Base-by-base conservation (phyloP, 1,284 basidiomycete species). In the Apiotrichum mycotoxinovorans region DNA sequence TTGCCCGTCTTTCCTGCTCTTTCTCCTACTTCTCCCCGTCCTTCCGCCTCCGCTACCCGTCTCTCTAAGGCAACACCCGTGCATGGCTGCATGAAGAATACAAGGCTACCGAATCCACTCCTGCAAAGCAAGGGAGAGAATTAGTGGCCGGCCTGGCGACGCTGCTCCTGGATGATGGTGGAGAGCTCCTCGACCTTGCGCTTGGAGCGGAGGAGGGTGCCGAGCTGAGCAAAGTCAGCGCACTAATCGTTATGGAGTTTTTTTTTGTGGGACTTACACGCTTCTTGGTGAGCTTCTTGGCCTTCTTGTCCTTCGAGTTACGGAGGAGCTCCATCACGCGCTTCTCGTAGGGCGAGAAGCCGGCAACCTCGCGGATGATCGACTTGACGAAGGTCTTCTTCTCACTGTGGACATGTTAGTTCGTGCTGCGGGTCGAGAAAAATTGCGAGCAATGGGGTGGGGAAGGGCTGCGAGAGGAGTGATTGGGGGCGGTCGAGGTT, bases 271-370 rank as follows among this genome's bases (percentile, higher is more conserved):
- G 34, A 77, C 91, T 70, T 75, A 95, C 92, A 83, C 92, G 86
- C 83, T 94, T 95, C 86, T 97, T 97, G 70, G 92, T 94, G 82
- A 96, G 82, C 83, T 96, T 97, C 80, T 91, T 85, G 61, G 94
- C 94, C 82, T 94, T 95, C 86, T 97, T 97, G 80, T 97, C 93
- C 91, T 98, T 98, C 67, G 92, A 96, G 87, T 98, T 98, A 79
- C 95, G 87, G 83, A 98, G 82, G 84, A 99, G 80, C 82, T 99
- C 96, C 90, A 99, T 87, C 59, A 98, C 93, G 68, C 96, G 87
- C 76, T 94, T 85, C 85, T 99, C 96, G 80, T 99, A 99, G 47
- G 96, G 90, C 47, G 94, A 91, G 82, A 98, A 98, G 64, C 96
- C 96, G 75, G 87, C 91, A 74, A 96, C 92, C 83, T 97, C 93